A percentile compares a stretch with the other conserved stretches of the same genome.
Conservation (phyloP, 345 rosid species). For the Lepidium didymum region DNA sequence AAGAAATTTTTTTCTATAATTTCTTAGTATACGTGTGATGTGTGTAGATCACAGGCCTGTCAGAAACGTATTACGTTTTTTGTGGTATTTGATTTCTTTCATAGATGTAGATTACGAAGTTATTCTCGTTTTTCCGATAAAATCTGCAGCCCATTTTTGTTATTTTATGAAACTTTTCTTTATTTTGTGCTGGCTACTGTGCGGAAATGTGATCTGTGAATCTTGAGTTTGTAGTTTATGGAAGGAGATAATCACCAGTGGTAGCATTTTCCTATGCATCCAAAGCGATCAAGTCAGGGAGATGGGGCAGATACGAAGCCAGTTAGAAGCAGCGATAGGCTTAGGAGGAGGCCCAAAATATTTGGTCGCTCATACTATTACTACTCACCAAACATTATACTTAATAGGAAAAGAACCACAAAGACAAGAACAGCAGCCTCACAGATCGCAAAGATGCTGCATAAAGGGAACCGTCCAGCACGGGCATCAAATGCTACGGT, state of each 20-base stretch:
- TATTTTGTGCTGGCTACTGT: not conserved
- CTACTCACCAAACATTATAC: constrained; percentile 53
- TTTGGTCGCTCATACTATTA: constrained; percentile 56
- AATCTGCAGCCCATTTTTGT: not conserved
- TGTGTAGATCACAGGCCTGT: not conserved
- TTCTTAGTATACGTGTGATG: not conserved
- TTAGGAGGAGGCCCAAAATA: constrained; percentile 75
- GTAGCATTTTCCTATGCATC: constrained; percentile 66
- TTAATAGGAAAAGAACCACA: constrained; percentile 63
- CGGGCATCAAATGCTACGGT: constrained; percentile 55
- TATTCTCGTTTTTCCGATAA: not conserved
- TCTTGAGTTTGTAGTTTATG: constrained; percentile 40
- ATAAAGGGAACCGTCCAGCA: constrained; percentile 50
- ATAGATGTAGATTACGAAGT: not conserved
- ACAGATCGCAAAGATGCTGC: constrained; percentile 77
- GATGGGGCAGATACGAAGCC: constrained; percentile 81
- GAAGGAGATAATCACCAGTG: constrained; percentile 30
- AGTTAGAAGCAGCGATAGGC: constrained; percentile 89
- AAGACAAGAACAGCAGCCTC: constrained; percentile 92
- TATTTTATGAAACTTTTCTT: not conserved
- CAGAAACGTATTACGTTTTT: not conserved
- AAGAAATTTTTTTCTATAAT: not conserved
- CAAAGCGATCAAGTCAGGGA: constrained; percentile 76
- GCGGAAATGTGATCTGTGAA: constrained; percentile 13
- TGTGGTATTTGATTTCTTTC: not conserved